Conservation (phyloP, 1,284 basidiomycete species). For the Peniophora sp. region DNA sequence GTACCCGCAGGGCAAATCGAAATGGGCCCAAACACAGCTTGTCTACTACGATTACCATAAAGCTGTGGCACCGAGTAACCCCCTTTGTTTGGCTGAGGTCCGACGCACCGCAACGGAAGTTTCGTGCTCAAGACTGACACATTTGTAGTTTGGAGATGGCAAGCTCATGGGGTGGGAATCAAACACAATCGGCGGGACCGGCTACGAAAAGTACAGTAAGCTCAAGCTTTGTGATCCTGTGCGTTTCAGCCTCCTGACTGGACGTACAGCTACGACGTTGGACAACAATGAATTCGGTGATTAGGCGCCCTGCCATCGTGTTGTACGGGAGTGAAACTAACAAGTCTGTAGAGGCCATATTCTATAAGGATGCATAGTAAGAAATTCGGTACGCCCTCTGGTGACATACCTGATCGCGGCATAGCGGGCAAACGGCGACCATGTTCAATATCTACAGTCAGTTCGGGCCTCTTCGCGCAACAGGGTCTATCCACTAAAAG, state of each 20-base stretch:
- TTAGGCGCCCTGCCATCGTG: not conserved
- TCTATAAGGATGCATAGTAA: slow-evolving; percentile 44
- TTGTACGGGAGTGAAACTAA: not conserved
- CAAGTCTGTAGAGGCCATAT: slow-evolving; percentile 31
- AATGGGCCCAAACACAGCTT: slow-evolving; percentile 38
- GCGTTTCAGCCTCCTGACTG: not conserved
- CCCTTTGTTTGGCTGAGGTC: slow-evolving; percentile 42
- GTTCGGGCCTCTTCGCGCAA: slow-evolving; percentile 5
- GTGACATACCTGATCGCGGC: not conserved
- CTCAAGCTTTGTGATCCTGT: slow-evolving; percentile 1
- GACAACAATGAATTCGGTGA: slow-evolving; percentile 29
- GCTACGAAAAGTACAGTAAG: slow-evolving; percentile 42
- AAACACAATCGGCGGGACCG: slow-evolving; percentile 31
- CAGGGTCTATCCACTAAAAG: not conserved
- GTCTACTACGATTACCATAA: slow-evolving; percentile 37
- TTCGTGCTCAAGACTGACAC: no score
- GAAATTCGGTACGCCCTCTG: not conserved
- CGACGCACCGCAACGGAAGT: not conserved
- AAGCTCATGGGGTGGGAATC: slow-evolving; percentile 37
- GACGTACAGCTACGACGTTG: slow-evolving; percentile 28
- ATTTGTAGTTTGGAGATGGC: slow-evolving; percentile 37
- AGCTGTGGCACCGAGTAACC: slow-evolving; percentile 34
- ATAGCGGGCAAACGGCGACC: slow-evolving; percentile 38
- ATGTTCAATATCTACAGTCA: slow-evolving; percentile 44
- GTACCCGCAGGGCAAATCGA: slow-evolving; percentile 37